Conservation (phyloP, 306 rosid species). For the Inga oerstediana region DNA sequence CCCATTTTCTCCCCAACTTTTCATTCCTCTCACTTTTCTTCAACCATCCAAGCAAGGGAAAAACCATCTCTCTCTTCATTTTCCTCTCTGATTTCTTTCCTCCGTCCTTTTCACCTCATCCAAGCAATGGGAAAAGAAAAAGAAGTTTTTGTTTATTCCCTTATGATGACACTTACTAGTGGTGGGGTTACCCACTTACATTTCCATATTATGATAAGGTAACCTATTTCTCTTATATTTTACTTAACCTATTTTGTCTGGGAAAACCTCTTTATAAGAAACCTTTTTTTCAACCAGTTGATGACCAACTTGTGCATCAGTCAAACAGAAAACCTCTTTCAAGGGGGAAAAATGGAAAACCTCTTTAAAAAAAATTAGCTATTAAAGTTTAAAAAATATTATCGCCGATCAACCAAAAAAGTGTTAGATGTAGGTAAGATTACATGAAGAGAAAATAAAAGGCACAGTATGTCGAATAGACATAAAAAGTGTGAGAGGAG, state of each 20-base stretch:
- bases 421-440: too few relatives aligned
- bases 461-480: too few relatives aligned
- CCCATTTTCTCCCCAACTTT: too few relatives aligned
- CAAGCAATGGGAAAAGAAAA: conserved; percentile 12
- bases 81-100: too few relatives aligned
- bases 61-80: too few relatives aligned
- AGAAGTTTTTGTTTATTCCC: conserved; percentile 34
- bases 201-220: conserved; percentile 39
- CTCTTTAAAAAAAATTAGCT: not conserved
- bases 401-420: too few relatives aligned
- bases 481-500: too few relatives aligned
- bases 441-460: too few relatives aligned
- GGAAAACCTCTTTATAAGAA: not conserved
- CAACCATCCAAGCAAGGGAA: too few relatives aligned
- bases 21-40: too few relatives aligned
- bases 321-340: not conserved
- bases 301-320: not conserved
- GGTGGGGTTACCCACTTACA: conserved; percentile 70
- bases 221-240: not conserved
- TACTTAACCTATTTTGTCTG: not conserved
- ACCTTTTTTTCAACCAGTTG: not conserved
- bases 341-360: too few relatives aligned
- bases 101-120: too few relatives aligned
- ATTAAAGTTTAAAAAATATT: not conserved
- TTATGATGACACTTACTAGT: conserved; percentile 51